Base-by-base conservation (phyloP, 2,329 filamentous ascomycete genomes). In the Thyridium curvatum region DNA sequence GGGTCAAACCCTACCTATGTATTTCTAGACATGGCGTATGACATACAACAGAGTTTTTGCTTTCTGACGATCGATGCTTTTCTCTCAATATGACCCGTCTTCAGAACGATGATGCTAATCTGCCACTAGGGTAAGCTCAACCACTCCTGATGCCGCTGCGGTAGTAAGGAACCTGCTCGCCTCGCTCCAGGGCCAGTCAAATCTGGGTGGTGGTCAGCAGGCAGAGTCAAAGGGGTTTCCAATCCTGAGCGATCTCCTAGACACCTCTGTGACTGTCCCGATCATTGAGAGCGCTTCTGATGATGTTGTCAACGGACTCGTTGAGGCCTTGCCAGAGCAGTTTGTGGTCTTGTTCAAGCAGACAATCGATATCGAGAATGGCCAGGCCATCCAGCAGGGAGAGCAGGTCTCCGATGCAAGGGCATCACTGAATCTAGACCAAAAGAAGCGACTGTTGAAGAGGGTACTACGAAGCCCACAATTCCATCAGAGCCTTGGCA, bases 401-500 rank as follows among this genome's bases (percentile, higher is more conserved):
- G 21, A 26, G 21, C 21, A 26, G 21, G 21, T 6, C 6, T 26
- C 21, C 10, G 10, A 26, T 30, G 87, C 86, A 18, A 80, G 87
- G 46, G 74, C 83, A 43, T 82, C 84, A 7, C 72, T 96, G 52
- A 83, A 77, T 39, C 59, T 82, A 8, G 72, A 73, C 3, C 82
- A 93, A 57, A 97, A 97, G 70, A 87, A 84, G 54, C 71, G 74
- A 16, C 75, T 97, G 12, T 63, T 98, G 32, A 82, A 81, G 58
- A 84, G 82, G 55, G 89, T 97, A 8, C 66, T 97, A 12, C 79
- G 86, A 46, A 94, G 86, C 48, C 91, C 93, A 14, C 93, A 98
- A 56, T 89, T 98, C 54, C 78, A 80, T 44, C 93, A 97, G 60
- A 91, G 87, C 49, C 65, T 96, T 30, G 78, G 80, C 1, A 93